Evolutionary conservation across 208 protist genomes (phyloP).

Genomic region (Hexamita inflata): DNA sequence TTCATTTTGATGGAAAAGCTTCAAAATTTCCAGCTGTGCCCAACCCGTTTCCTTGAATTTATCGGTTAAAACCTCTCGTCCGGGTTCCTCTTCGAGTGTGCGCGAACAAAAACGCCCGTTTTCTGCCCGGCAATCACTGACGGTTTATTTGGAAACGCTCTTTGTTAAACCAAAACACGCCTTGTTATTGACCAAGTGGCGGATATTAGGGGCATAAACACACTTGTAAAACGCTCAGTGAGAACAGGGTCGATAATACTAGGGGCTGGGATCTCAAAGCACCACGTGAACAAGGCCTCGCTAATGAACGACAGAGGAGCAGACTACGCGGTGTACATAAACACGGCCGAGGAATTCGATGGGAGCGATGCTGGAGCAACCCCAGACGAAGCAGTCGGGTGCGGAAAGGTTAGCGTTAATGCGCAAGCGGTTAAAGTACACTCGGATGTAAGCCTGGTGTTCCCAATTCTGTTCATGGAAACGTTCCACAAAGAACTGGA

Average conservation of each 20-base stretch:
- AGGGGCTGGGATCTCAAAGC: slow-evolving; percentile 86
- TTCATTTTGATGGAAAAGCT: no score
- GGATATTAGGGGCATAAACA: slow-evolving; percentile 85
- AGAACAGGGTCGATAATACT: slow-evolving; percentile 88
- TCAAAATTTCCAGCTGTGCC: no score
- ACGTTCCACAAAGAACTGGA: no score
- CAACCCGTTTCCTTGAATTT: no score
- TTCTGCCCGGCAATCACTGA: slow-evolving; percentile 94
- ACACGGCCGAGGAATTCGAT: slow-evolving; percentile 84
- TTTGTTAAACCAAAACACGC: slow-evolving; percentile 90
- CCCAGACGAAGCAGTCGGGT: slow-evolving; percentile 95
- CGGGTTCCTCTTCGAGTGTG: no score
- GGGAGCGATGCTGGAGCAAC: slow-evolving; percentile 78
- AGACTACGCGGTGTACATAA: slow-evolving; percentile 84
- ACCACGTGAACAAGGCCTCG: slow-evolving; percentile 95
- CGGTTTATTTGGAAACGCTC: slow-evolving; percentile 92
- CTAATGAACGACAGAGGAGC: slow-evolving; percentile 86
- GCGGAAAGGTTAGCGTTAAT: slow-evolving; percentile 62
- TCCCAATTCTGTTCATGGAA: no score
- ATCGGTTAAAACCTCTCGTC: no score
- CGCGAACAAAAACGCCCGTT: slow-evolving; percentile 87
- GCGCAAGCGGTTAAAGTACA: background rate
- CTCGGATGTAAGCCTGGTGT: background rate
- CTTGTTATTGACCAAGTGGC: slow-evolving; percentile 76
- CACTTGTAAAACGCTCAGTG: slow-evolving; percentile 65